Conservation (phyloP, 2,329 filamentous ascomycete species). For the Aspergillus tubingensis region DNA sequence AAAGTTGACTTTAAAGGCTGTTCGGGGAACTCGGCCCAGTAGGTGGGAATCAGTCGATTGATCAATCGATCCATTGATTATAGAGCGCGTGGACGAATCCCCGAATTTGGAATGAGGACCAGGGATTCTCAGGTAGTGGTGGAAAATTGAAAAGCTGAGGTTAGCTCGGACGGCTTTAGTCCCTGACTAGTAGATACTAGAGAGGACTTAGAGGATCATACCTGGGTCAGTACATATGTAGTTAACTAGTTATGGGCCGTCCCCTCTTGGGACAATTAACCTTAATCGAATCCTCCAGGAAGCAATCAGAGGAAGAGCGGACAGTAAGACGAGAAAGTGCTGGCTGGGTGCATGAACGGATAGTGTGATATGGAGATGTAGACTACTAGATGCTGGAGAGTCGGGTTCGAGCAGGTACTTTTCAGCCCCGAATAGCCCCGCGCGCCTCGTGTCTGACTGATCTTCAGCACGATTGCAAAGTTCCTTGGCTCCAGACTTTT, state of each 20-base stretch:
- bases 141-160: not conserved
- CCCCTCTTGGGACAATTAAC: not conserved
- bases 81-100: not conserved
- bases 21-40: conserved; percentile 4
- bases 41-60: not conserved
- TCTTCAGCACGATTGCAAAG: conserved; percentile 1
- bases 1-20: conserved; percentile 3
- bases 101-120: conserved; percentile 5
- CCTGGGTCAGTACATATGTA: not conserved
- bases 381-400: not conserved
- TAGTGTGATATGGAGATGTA: not conserved
- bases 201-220: not conserved
- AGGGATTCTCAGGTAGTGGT: not conserved
- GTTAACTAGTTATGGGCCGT: not conserved
- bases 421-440: conserved; percentile 6
- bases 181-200: not conserved
- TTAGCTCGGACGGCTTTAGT: not conserved
- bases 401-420: not conserved
- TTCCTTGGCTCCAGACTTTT: not conserved
- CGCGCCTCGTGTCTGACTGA: conserved; percentile 10
- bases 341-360: not conserved
- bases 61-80: not conserved
- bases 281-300: conserved; percentile 1
- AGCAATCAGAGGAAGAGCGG: not conserved
- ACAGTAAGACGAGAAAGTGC: not conserved